Conservation (phyloP, 2,329 filamentous ascomycete genomes). For the Atkinsonella texensis region DNA sequence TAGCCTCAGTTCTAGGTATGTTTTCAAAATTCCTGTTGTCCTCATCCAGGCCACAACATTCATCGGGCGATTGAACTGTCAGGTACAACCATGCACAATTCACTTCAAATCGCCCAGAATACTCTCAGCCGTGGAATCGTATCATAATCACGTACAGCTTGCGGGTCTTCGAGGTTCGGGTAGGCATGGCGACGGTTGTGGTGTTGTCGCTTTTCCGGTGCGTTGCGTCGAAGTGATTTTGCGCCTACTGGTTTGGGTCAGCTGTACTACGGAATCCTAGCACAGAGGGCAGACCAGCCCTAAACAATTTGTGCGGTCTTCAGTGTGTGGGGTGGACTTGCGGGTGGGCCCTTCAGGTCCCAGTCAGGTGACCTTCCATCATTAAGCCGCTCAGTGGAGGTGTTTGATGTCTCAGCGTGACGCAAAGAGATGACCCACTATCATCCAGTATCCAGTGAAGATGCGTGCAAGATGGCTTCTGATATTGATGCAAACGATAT, state of each 20-base stretch:
- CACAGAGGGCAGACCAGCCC: conserved; percentile 30
- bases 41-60: background rate
- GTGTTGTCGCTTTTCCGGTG: conserved; percentile 31
- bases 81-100: conserved; percentile 2
- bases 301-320: conserved; percentile 15
- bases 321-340: background rate
- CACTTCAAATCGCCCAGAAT: background rate
- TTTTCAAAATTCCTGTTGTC: background rate
- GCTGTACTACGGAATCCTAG: conserved; percentile 16
- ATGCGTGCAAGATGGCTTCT: conserved; percentile 7
- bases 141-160: conserved; percentile 52
- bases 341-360: background rate
- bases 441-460: background rate
- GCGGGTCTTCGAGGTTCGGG: conserved; percentile 62
- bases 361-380: conserved; percentile 19
- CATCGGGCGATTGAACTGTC: conserved; percentile 1
- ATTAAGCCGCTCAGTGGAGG: background rate
- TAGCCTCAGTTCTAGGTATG: background rate
- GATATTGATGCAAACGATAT: conserved; percentile 8
- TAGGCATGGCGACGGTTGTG: conserved; percentile 53
- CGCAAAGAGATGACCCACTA: background rate
- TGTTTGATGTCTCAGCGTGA: background rate
- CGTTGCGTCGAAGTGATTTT: conserved; percentile 26
- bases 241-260: conserved; percentile 19
- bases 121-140: conserved; percentile 5